Evolutionary conservation across 1,284 basidiomycete species (phyloP), one percentile per base, ranked within the genome.

Genomic region (Anthracocystis setariae): DNA sequence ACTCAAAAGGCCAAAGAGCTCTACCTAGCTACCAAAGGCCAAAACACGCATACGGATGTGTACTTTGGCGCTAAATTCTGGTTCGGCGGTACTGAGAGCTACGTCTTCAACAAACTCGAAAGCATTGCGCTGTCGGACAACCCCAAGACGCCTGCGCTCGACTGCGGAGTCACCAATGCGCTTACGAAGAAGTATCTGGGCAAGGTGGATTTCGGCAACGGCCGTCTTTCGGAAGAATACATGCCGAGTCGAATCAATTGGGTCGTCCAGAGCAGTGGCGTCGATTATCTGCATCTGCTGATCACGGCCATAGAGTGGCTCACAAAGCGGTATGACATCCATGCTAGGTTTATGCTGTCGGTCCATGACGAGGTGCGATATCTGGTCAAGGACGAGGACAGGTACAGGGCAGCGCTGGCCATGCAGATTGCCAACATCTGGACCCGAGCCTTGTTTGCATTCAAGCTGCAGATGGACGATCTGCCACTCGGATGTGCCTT

Each of bases 81-180:
- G 95, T 94, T 91, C 81, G 95, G 95, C 13, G 96, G 96, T 3
- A 92, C 92, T 7, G 96, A 99, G 85, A 94, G 91, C 76, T 97
- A 89, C 79, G 88, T 99, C n/a, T 99, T 99, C 88, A 99, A 98
- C 87, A 97, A 95, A 83, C 88, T 99, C 42, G 96, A 98, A 84
- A 89, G 92, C 79, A 95, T 99, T 73, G 95, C 96, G 1, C 85
- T 92, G 23, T 93, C 91, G 10, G 90, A 93, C 64, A 86, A 87
- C 24, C 96, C 95, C 0, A 88, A 89, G 76, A 99, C 95, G 0
- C 96, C 96, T 0, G 93, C 94, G 0, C 87, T 98, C 2, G 93
- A 91, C 4, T 98, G 95, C 79, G 94, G 94, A 10, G 90, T 99
- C 43, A 98, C 95, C 0, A 88, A 91, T 51, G 95, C 94, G 0